These are phyloP conservation scores for Grigorovia yakushimaensis DNA, from an alignment of 805 yeast genomes.

Conservation along the genomic window DNA sequence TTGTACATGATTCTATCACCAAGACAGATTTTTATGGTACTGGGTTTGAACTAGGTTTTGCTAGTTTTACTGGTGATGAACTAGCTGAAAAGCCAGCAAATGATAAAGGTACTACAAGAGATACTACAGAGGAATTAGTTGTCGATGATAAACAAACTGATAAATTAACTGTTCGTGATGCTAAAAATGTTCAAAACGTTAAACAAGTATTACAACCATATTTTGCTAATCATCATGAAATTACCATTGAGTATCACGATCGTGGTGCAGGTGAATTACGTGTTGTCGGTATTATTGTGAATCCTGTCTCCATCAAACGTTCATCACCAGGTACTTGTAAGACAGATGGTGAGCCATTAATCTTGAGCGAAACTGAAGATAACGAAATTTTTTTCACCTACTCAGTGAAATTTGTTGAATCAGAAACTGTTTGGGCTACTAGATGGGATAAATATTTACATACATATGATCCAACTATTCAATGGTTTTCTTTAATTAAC, in stretches of 20 bases:
- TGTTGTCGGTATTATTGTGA: conserved; percentile 83
- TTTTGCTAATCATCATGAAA: conserved; percentile 72
- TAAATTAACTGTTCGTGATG: conserved; percentile 12
- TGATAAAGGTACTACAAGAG: conserved; percentile 1
- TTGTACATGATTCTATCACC: conserved; percentile 47
- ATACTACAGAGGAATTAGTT: background rate
- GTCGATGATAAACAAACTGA: background rate
- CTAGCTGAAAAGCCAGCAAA: background rate
- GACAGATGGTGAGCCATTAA: conserved; percentile 33
- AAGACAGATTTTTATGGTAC: conserved; percentile 57
- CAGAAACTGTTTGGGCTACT: conserved; percentile 87
- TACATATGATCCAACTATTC: conserved; percentile 84
- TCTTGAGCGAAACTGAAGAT: conserved; percentile 39
- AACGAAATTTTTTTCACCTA: conserved; percentile 72
- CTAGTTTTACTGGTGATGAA: conserved; percentile 35
- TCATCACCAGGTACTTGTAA: conserved; percentile 30
- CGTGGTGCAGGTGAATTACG: conserved; percentile 59
- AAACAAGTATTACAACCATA: conserved; percentile 36
- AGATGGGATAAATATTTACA: conserved; percentile 97
- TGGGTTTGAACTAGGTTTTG: conserved; percentile 72
- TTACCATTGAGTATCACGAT: conserved; percentile 73
- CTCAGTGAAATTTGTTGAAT: conserved; percentile 61
- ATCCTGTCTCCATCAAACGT: conserved; percentile 51
- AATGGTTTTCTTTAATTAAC: conserved; percentile 89
- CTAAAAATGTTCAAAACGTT: conserved; percentile 11